Conservation (phyloP, 257 asterid genomes). For the Nicotiana benthamiana region DNA sequence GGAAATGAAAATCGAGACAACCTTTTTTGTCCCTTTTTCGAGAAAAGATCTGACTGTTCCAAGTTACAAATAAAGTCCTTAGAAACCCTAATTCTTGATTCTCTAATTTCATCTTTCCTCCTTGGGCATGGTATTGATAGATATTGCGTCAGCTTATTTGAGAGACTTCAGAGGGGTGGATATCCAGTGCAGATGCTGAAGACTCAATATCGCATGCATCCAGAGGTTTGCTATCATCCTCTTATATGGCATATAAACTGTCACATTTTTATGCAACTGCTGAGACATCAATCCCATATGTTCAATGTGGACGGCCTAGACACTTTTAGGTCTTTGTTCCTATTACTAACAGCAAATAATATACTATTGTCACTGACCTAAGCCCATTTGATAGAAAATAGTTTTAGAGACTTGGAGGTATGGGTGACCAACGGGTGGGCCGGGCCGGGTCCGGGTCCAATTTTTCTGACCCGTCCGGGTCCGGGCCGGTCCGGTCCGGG, state of each 20-base stretch:
- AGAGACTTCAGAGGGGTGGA: constrained; percentile 88
- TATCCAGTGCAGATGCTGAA: constrained; percentile 96
- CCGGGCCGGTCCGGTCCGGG: too few species aligned
- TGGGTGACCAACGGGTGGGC: too few species aligned
- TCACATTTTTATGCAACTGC: not conserved
- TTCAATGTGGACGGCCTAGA: not conserved
- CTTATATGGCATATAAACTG: not conserved
- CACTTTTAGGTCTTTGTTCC: not conserved
- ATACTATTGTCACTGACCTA: not conserved
- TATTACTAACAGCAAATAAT: not conserved
- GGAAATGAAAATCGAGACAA: not conserved
- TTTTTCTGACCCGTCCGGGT: too few species aligned
- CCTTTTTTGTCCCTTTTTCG: not conserved
- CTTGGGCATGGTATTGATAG: constrained; percentile 19
- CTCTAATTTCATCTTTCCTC: not conserved
- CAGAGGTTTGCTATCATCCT: constrained; percentile 50
- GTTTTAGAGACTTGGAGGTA: not conserved
- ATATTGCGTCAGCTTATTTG: constrained; percentile 80
- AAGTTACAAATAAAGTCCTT: not conserved
- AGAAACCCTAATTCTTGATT: constrained; percentile 5
- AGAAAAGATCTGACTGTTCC: not conserved
- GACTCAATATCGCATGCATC: constrained; percentile 99
- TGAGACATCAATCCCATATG: constrained; percentile 1
- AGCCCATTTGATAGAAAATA: constrained; percentile 1
- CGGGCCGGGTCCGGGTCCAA: too few species aligned